These are phyloP conservation scores for Aspergillus tubingensis DNA, from an alignment of 2,329 filamentous ascomycete genomes.

Conservation along the genomic window DNA sequence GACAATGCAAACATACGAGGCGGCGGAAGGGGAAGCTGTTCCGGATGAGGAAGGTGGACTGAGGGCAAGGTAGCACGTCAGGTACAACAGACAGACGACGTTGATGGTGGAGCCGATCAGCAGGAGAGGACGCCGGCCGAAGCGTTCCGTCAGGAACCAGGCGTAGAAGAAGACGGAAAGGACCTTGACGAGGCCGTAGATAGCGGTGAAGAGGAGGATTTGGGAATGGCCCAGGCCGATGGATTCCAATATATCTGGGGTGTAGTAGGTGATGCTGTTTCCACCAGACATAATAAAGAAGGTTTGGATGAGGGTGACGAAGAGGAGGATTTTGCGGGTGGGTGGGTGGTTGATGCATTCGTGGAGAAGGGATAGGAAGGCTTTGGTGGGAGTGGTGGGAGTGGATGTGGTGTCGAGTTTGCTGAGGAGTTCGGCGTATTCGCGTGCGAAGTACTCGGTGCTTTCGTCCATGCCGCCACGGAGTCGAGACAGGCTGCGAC, in stretches of 20 bases:
- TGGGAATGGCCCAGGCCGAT: constrained; percentile 19
- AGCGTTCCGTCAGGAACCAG: constrained; percentile 23
- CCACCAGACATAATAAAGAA: constrained; percentile 32
- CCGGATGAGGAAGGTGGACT: constrained; percentile 12
- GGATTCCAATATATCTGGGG: constrained; percentile 22
- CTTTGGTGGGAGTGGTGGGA: background rate
- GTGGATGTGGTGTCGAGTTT: constrained; percentile 13
- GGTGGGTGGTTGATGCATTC: constrained; percentile 11
- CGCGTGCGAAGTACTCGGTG: constrained; percentile 18
- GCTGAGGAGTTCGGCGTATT: constrained; percentile 18
- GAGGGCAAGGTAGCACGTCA: constrained; percentile 21
- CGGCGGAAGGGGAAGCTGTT: constrained; percentile 13
- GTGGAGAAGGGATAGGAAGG: constrained; percentile 10
- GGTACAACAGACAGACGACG: constrained; percentile 20
- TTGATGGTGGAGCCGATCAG: constrained; percentile 27
- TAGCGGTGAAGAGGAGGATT: constrained; percentile 22
- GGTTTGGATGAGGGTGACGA: constrained; percentile 30
- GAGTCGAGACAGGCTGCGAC: constrained; percentile 20
- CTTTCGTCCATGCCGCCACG: constrained; percentile 20
- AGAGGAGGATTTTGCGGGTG: constrained; percentile 29
- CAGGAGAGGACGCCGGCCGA: constrained; percentile 29
- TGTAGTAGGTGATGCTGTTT: constrained; percentile 29
- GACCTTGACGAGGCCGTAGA: constrained; percentile 23
- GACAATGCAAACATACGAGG: constrained; percentile 23
- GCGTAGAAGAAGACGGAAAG: constrained; percentile 25